phyloP scores from a whole-genome alignment of 73 alveolate species.

The Paramecium biaurelia region DNA sequence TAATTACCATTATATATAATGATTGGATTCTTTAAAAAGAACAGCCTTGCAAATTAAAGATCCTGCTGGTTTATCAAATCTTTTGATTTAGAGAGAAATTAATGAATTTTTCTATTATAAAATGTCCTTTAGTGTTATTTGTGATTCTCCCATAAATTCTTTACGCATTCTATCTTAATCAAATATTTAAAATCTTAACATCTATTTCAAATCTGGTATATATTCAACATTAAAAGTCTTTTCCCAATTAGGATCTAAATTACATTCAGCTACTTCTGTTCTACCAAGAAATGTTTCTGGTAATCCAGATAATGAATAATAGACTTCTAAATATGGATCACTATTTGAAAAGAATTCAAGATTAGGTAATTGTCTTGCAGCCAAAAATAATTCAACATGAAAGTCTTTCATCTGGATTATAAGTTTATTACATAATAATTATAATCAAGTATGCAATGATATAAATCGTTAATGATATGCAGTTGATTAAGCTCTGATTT shows the following conservation, averaged over 20 bases:
- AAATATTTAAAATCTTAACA: conserved; percentile 22
- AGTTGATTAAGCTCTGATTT: not conserved
- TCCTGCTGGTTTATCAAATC: conserved; percentile 34
- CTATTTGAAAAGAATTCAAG: conserved; percentile 66
- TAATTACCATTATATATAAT: conserved; percentile 17
- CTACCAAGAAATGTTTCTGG: conserved; percentile 54
- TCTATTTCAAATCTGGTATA: conserved; percentile 20
- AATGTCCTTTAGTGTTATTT: conserved; percentile 59
- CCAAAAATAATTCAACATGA: not conserved
- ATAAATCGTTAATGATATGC: not conserved
- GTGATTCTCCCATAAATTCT: conserved; percentile 61
- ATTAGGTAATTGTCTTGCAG: conserved; percentile 22
- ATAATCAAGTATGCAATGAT: conserved; percentile 7
- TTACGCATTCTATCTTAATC: conserved; percentile 57
- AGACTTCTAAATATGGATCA: conserved; percentile 66
- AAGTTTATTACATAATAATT: not conserved
- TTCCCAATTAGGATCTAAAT: conserved; percentile 75
- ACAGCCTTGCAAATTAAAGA: not conserved
- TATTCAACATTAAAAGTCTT: conserved; percentile 54
- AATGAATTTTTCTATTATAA: conserved; percentile 62
- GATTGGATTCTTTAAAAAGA: not conserved
- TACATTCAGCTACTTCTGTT: conserved; percentile 66
- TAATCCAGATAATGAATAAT: not conserved
- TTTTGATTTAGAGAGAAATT: not conserved
- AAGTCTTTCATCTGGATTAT: conserved; percentile 19